phyloP scores from a whole-genome alignment of 768 basidiomycete species.

The Trametes gibbosa region DNA sequence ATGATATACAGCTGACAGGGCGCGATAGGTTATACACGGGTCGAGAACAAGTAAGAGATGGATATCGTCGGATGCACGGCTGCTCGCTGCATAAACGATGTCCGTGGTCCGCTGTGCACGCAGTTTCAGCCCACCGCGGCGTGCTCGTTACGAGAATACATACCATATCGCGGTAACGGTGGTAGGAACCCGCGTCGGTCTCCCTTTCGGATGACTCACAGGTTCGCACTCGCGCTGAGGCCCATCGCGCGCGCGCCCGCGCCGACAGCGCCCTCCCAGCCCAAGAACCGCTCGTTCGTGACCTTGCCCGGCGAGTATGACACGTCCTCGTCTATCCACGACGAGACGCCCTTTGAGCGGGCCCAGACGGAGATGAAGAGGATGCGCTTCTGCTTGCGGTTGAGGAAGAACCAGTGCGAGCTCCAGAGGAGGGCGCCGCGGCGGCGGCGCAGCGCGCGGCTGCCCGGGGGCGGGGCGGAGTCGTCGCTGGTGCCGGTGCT shows the following conservation, averaged over 20 bases:
- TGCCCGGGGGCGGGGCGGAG: constrained; percentile 28
- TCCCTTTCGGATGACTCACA: background rate
- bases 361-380: constrained; percentile 94
- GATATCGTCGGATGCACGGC: constrained; percentile 1
- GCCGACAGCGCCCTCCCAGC: constrained; percentile 76
- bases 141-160: background rate
- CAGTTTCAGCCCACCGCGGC: constrained; percentile 3
- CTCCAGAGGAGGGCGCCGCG: constrained; percentile 90
- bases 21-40: background rate
- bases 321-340: constrained; percentile 41
- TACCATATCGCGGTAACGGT: background rate
- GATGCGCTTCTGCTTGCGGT: constrained; percentile 88
- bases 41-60: background rate
- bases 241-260: constrained; percentile 85
- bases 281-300: constrained; percentile 62
- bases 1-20: constrained; percentile 4
- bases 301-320: constrained; percentile 32
- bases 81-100: background rate
- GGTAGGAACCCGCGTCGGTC: background rate
- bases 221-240: constrained; percentile 36
- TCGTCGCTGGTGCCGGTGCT: constrained; percentile 30
- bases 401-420: constrained; percentile 96
- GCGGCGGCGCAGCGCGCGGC: constrained; percentile 45
- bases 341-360: constrained; percentile 57
- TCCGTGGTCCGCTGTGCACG: constrained; percentile 3